phyloP scores from a whole-genome alignment of 1,284 basidiomycete genomes.

The Blastosporella zonata region DNA sequence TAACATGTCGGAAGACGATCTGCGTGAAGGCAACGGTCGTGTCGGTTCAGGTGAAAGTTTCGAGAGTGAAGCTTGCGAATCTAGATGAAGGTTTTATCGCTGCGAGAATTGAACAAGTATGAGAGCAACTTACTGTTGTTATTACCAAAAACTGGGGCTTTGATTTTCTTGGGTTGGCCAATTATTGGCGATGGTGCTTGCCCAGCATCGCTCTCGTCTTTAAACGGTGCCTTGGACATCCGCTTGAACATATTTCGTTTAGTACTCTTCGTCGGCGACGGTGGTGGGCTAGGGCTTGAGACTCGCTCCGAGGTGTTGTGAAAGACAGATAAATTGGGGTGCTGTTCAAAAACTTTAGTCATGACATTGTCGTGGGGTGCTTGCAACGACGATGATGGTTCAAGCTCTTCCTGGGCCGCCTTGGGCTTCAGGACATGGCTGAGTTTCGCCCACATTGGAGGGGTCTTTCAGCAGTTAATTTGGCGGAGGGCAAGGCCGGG shows the following conservation, averaged over 20 bases:
- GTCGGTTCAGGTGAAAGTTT: constrained; percentile 33
- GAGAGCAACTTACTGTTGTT: constrained; percentile 37
- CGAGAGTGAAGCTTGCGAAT: constrained; percentile 45
- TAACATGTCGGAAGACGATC: constrained; percentile 30
- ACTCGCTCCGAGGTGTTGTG: constrained; percentile 38
- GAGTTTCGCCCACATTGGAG: constrained; percentile 61
- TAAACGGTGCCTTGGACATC: constrained; percentile 32
- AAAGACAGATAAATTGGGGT: constrained; percentile 58
- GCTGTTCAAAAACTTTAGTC: constrained; percentile 51
- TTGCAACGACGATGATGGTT: constrained; percentile 25
- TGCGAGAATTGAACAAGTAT: background rate
- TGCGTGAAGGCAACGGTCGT: constrained; percentile 20
- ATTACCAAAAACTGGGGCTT: constrained; percentile 38
- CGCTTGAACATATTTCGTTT: constrained; percentile 43
- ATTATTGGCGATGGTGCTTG: constrained; percentile 37
- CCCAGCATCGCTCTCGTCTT: constrained; percentile 33
- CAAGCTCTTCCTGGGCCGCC: constrained; percentile 37
- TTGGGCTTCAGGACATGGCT: constrained; percentile 51
- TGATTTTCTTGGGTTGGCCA: constrained; percentile 53
- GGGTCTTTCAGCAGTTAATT: background rate
- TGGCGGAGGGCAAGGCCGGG: background rate
- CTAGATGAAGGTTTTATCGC: constrained; percentile 23
- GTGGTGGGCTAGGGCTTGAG: constrained; percentile 42
- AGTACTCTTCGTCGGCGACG: constrained; percentile 41
- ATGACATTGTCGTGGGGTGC: constrained; percentile 42